A percentile compares a stretch with the other conserved stretches of the same genome.
Conservation (phyloP, 805 yeast genomes). For the Candida ponderosae region DNA sequence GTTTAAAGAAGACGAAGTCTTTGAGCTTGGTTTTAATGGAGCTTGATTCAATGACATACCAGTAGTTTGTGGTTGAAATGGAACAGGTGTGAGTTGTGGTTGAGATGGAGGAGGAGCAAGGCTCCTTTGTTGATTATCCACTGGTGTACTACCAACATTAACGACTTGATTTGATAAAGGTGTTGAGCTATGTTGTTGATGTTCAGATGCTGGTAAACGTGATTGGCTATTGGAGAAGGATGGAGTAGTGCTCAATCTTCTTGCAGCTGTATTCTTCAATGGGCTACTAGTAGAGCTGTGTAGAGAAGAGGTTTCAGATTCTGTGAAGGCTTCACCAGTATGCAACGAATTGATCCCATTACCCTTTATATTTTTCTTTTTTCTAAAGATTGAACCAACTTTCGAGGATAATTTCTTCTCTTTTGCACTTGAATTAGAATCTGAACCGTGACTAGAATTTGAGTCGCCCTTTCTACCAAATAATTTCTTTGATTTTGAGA, state of each 20-base stretch:
- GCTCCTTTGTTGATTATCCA: background rate
- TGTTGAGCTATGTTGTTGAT: conserved; percentile 8
- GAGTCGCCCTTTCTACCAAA: background rate
- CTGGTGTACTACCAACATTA: conserved; percentile 1
- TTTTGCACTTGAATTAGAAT: conserved; percentile 12
- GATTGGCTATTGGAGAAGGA: conserved; percentile 9
- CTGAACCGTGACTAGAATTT: background rate
- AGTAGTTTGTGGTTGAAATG: background rate
- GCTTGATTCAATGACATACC: conserved; percentile 22
- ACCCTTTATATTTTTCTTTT: conserved; percentile 35
- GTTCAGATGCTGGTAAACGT: conserved; percentile 6
- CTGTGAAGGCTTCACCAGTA: conserved; percentile 11
- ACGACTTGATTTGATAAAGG: conserved; percentile 8
- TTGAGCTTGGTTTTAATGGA: conserved; percentile 27
- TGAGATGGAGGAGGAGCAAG: background rate
- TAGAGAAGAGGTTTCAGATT: conserved; percentile 19
- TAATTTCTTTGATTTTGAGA: background rate
- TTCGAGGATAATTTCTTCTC: conserved; percentile 47
- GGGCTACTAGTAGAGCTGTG: conserved; percentile 7
- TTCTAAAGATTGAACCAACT: conserved; percentile 71
- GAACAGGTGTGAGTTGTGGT: conserved; percentile 2
- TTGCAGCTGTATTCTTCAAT: background rate
- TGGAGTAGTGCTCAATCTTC: conserved; percentile 14
- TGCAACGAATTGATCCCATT: too few species aligned
- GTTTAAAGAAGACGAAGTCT: conserved; percentile 12